A percentile compares a stretch with the other conserved stretches of the same genome.
Conservation (phyloP, 352 stramenopile genomes). For the Globisporangium nunn region DNA sequence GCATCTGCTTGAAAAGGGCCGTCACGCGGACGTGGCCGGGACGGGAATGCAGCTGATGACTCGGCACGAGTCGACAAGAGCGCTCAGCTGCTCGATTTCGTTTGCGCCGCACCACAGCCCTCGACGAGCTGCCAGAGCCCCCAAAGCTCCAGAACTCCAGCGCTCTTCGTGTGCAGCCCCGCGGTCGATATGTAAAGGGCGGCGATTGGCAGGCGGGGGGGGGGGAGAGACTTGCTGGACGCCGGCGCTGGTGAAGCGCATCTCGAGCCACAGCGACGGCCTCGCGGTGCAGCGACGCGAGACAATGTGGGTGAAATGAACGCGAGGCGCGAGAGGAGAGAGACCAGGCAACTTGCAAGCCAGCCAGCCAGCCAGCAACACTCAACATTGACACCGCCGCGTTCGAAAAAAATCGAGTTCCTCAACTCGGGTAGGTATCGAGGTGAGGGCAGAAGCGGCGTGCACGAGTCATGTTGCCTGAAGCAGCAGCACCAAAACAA, state of each 20-base stretch:
- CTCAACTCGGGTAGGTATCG: conserved; percentile 4
- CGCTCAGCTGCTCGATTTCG: not conserved
- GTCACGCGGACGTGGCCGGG: too few relatives aligned
- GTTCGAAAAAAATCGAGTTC: not conserved
- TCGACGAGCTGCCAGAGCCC: too few relatives aligned
- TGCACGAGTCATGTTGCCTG: not conserved
- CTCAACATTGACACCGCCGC: not conserved
- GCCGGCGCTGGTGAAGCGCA: not conserved
- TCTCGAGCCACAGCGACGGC: not conserved
- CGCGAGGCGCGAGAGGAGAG: not conserved
- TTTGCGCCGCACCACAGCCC: not conserved
- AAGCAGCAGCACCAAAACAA: not conserved
- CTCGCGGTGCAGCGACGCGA: not conserved
- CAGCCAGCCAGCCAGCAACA: not conserved
- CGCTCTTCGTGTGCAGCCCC: not conserved
- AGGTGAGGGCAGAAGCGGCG: conserved; percentile 2
- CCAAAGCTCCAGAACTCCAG: too few relatives aligned
- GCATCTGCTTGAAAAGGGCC: too few relatives aligned
- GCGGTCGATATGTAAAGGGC: not conserved
- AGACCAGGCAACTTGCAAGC: too few relatives aligned
- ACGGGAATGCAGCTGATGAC: not conserved
- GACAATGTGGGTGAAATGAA: not conserved
- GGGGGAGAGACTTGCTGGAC: not conserved
- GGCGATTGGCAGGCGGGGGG: too few relatives aligned
- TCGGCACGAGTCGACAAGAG: not conserved